These are phyloP conservation scores for Rhizoctonia solani DNA, from an alignment of 1,284 basidiomycete species.

Conservation along the genomic window DNA sequence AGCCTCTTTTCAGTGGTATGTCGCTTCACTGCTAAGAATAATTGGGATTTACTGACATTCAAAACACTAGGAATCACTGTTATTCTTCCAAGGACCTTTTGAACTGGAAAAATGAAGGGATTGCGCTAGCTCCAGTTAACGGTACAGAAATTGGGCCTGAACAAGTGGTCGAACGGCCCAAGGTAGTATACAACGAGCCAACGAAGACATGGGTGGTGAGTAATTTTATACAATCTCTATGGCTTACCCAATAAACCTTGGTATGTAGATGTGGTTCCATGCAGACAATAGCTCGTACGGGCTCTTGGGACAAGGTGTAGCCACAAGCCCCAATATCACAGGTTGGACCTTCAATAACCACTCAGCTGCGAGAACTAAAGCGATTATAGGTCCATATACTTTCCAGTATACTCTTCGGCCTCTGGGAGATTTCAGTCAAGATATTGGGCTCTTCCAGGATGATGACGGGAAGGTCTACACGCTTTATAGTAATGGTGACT, in stretches of 20 bases:
- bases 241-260: background rate
- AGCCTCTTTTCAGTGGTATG: constrained; percentile 26
- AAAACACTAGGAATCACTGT: constrained; percentile 17
- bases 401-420: constrained; percentile 19
- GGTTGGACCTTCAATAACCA: background rate
- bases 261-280: constrained; percentile 22
- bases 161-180: constrained; percentile 16
- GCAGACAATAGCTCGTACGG: constrained; percentile 24
- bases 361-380: background rate
- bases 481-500: constrained; percentile 27
- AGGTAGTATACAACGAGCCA: constrained; percentile 18
- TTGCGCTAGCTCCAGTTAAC: constrained; percentile 14
- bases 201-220: constrained; percentile 32
- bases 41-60: background rate
- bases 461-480: constrained; percentile 31
- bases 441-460: constrained; percentile 24
- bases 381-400: constrained; percentile 8
- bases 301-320: constrained; percentile 15
- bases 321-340: constrained; percentile 17
- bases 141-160: constrained; percentile 25
- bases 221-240: background rate
- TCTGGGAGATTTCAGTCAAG: constrained; percentile 18
- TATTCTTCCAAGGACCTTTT: constrained; percentile 27
- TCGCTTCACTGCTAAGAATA: background rate
- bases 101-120: constrained; percentile 33